Base-by-base conservation (phyloP, 1,284 basidiomycete species). In the Ceratobasidium sp. region DNA sequence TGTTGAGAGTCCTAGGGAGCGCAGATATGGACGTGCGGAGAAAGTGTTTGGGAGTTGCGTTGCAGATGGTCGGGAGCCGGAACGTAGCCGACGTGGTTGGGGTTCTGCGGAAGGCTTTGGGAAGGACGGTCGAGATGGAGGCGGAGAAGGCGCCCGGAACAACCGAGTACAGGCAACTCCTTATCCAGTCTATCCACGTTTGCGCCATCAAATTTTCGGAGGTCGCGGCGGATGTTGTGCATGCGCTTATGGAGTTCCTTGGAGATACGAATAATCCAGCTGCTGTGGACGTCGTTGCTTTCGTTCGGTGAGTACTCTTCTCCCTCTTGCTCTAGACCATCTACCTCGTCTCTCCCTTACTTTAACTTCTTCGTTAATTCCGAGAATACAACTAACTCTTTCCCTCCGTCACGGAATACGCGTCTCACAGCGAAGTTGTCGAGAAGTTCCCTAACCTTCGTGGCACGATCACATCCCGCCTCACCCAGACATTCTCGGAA, bases 121-220 rank as follows among this genome's bases (percentile, higher is more conserved):
- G 92, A 79, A 91, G 91, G 81, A 98, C 97, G 0, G 89, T 94
- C 78, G 94, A 95, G 77, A 87, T 88, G 58, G 91, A 93, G 59
- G 91, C 91, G 75, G 95, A 97, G 78, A 94, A 94, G 85, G 50
- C 54, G 21, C 71, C 49, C 3, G 54, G 54, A 6, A 52, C 23
- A 41, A 75, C 49, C 11, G 97, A 99, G 80, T 98, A 98, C 83
- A 89, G 97, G 57, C 97, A 98, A 80, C 87, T 99, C 0, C 88
- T 99, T 75, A 98, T 99, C 78, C 96, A 98, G 82, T 96, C 93
- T 62, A 98, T 99, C 77, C 98, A 99, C 81, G 88, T 98, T 64
- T 97, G 95, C 78, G 97, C 97, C 8, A 92, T 98, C 86, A 94
- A 92, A 79, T 98, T 98, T 85, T 96, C 95, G n/a, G 97, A 99